A percentile compares a stretch with the other conserved stretches of the same genome.
Evolutionary conservation across 306 rosid genomes (phyloP).

Genomic region (Gleditsia sinensis): DNA sequence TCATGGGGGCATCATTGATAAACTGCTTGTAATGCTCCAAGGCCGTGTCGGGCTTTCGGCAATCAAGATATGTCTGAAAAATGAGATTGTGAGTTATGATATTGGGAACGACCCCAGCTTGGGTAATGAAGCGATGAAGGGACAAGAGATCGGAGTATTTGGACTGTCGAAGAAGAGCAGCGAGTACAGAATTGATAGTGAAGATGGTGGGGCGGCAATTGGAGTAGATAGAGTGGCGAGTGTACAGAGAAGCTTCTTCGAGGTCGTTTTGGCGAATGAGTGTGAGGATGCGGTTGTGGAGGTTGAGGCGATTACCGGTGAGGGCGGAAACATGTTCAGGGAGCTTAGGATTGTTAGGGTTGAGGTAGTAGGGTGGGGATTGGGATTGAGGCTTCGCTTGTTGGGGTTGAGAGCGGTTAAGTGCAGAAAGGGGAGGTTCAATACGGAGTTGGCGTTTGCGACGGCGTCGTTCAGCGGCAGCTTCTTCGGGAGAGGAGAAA

Average conservation of each 20-base stretch:
- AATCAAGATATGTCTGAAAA: conserved; percentile 89
- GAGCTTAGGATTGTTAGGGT: conserved; percentile 84
- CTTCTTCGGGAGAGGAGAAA: conserved; percentile 81
- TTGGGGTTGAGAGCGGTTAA: conserved; percentile 60
- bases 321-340: conserved; percentile 81
- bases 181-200: conserved; percentile 83
- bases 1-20: conserved; percentile 82
- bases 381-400: conserved; percentile 44
- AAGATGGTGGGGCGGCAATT: conserved; percentile 92
- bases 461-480: conserved; percentile 96
- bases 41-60: conserved; percentile 87
- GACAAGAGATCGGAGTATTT: conserved; percentile 84
- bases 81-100: conserved; percentile 80
- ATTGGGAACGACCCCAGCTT: conserved; percentile 90
- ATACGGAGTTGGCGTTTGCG: conserved; percentile 97
- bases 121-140: conserved; percentile 90
- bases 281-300: conserved; percentile 75
- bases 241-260: conserved; percentile 89
- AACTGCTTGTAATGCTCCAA: conserved; percentile 89
- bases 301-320: conserved; percentile 78
- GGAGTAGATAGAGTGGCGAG: conserved; percentile 93
- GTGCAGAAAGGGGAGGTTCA: conserved; percentile 88
- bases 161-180: conserved; percentile 82
- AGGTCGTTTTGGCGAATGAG: conserved; percentile 83
- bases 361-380: conserved; percentile 52